These are phyloP conservation scores for Acer campestre DNA, from an alignment of 345 rosid genomes.

Conservation along the genomic window DNA sequence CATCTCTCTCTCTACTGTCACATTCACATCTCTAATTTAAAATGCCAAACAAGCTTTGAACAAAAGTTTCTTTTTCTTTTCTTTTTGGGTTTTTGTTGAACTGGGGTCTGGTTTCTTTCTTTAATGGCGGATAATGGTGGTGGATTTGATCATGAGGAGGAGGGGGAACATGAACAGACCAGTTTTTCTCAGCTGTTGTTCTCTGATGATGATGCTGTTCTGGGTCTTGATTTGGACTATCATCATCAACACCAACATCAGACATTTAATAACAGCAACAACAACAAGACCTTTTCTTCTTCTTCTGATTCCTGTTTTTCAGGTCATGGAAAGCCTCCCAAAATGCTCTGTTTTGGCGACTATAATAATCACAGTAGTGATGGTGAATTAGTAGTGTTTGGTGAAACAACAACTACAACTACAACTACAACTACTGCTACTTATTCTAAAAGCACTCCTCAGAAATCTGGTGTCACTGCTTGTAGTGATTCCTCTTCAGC, in stretches of 20 bases:
- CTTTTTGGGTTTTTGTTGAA: not conserved
- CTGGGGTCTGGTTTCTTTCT: not conserved
- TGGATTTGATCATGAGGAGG: constrained; percentile 22
- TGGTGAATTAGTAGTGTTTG: constrained; percentile 24
- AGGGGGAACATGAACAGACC: constrained; percentile 29
- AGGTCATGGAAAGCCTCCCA: constrained; percentile 39
- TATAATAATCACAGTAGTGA: constrained; percentile 25
- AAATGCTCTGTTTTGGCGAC: constrained; percentile 82
- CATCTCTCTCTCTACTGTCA: not conserved
- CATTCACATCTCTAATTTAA: not conserved
- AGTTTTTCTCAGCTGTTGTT: constrained; percentile 73
- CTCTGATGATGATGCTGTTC: constrained; percentile 32
- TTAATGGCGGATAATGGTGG: constrained; percentile 52
- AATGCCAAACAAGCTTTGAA: not conserved
- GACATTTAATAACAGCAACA: constrained; percentile 11
- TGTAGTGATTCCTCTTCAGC: constrained; percentile 48
- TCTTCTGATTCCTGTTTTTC: constrained; percentile 22
- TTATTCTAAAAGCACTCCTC: constrained; percentile 11
- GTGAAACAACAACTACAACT: constrained; percentile 23
- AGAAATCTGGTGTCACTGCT: constrained; percentile 38
- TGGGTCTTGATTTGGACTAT: constrained; percentile 27
- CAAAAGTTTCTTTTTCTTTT: not conserved
- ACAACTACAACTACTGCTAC: constrained; percentile 5
- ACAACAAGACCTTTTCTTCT: not conserved
- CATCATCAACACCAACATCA: not conserved